Conservation (phyloP, 306 rosid species). For the Vigna hirtella region DNA sequence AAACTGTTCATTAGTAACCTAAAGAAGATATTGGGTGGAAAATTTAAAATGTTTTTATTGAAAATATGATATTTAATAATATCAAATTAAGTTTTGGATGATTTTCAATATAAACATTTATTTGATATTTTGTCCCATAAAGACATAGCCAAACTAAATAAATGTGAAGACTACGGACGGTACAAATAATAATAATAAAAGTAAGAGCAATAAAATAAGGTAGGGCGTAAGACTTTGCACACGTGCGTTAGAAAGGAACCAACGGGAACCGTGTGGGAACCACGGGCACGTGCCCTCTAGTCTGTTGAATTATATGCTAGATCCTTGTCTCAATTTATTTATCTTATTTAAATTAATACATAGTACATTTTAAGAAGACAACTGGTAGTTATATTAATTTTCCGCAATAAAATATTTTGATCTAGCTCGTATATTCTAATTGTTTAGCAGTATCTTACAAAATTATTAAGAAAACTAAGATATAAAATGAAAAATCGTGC, state of each 20-base stretch:
- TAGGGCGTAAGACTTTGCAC: constrained; percentile 38
- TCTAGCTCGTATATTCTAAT: not conserved
- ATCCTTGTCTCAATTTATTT: not conserved
- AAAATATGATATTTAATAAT: not conserved
- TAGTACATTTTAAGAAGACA: not conserved
- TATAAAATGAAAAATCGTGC: no score
- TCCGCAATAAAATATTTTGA: not conserved
- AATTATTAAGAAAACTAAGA: no score
- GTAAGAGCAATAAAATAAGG: constrained; percentile 36
- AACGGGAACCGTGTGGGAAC: constrained; percentile 44
- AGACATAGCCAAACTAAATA: not conserved
- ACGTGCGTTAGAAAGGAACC: constrained; percentile 51
- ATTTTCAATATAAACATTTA: not conserved
- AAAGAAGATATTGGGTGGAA: not conserved
- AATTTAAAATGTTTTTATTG: not conserved
- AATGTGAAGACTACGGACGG: not conserved
- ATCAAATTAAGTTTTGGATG: not conserved
- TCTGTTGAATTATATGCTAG: constrained; percentile 11
- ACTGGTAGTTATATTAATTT: not conserved
- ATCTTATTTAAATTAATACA: not conserved
- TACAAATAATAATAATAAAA: constrained; percentile 21
- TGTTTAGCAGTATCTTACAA: not conserved
- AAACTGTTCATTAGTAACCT: not conserved
- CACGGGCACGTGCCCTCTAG: constrained; percentile 36
- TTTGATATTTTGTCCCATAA: not conserved